A percentile compares a stretch with the other conserved stretches of the same genome.
These are phyloP conservation scores for Theileria equi DNA, from an alignment of 169 alveolate genomes.

Conservation along the genomic window DNA sequence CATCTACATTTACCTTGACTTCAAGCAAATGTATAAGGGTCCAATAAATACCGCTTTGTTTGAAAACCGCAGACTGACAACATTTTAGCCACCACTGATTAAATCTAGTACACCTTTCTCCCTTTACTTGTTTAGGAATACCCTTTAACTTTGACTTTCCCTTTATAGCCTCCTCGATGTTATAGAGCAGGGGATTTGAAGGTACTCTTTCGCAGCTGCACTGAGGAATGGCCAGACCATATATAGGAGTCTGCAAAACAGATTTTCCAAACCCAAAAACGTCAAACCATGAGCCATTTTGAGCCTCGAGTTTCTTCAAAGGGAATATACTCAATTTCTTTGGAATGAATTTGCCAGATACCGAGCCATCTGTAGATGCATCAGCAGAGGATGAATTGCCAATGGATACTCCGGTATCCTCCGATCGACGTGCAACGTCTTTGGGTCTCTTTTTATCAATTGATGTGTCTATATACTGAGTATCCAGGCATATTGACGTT, in stretches of 20 bases:
- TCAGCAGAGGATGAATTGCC: no score
- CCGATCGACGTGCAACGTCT: no score
- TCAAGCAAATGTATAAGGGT: constrained; percentile 45
- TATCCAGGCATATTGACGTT: no score
- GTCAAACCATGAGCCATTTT: constrained; percentile 26
- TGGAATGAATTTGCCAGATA: no score
- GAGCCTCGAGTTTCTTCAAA: constrained; percentile 10
- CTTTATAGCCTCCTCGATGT: constrained; percentile 8
- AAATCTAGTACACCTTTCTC: constrained; percentile 48
- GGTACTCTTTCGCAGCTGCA: constrained; percentile 39
- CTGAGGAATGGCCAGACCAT: constrained; percentile 62
- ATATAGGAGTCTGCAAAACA: constrained; percentile 7
- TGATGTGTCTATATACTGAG: no score
- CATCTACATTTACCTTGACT: constrained; percentile 28
- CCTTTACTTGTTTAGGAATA: constrained; percentile 33
- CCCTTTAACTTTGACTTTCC: constrained; percentile 6
- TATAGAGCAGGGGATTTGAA: constrained; percentile 17
- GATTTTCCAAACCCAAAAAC: constrained; percentile 57
- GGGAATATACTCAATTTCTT: constrained; percentile 15
- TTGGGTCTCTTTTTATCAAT: no score
- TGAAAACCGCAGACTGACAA: constrained; percentile 57
- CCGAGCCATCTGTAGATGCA: no score
- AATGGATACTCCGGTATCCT: no score
- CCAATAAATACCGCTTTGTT: constrained; percentile 54
- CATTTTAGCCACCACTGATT: constrained; percentile 64